A percentile compares a stretch with the other conserved stretches of the same genome.
phyloP scores from a whole-genome alignment of 345 rosid species.

The Aquilaria malaccensis region DNA sequence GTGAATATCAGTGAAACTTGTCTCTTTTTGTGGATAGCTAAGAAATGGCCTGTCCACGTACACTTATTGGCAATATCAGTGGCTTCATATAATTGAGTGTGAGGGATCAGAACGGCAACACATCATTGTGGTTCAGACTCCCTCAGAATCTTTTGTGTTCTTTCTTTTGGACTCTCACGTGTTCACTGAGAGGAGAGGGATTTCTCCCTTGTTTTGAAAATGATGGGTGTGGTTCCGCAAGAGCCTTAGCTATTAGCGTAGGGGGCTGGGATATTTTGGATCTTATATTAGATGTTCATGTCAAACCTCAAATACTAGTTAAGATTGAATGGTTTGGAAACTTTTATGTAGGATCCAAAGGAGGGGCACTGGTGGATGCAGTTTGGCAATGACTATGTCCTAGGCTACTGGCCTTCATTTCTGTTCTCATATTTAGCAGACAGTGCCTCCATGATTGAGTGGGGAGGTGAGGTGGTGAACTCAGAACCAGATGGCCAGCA shows the following conservation, averaged over 20 bases:
- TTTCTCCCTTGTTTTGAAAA: neutral
- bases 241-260: neutral
- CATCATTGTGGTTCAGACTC: conserved; percentile 17
- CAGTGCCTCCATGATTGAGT: conserved; percentile 92
- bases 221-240: neutral
- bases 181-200: neutral
- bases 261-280: neutral
- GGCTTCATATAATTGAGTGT: conserved; percentile 6
- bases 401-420: conserved; percentile 96
- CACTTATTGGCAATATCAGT: conserved; percentile 7
- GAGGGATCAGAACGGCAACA: neutral
- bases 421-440: conserved; percentile 88
- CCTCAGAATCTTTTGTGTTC: conserved; percentile 14
- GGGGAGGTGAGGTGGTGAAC: conserved; percentile 99
- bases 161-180: conserved; percentile 1
- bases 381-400: conserved; percentile 75
- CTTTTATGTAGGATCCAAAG: conserved; percentile 63
- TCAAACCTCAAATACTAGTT: neutral
- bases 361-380: conserved; percentile 99
- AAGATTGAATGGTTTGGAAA: neutral
- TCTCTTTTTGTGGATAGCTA: conserved; percentile 16
- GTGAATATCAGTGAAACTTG: conserved; percentile 22
- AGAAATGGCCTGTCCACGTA: conserved; percentile 6
- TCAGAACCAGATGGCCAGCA: conserved; percentile 78
- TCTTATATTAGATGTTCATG: neutral